Percentiles rank a stretch among this genome's conserved stretches.
Conservation (phyloP, 257 asterid genomes). For the Solanum gandarillasii region DNA sequence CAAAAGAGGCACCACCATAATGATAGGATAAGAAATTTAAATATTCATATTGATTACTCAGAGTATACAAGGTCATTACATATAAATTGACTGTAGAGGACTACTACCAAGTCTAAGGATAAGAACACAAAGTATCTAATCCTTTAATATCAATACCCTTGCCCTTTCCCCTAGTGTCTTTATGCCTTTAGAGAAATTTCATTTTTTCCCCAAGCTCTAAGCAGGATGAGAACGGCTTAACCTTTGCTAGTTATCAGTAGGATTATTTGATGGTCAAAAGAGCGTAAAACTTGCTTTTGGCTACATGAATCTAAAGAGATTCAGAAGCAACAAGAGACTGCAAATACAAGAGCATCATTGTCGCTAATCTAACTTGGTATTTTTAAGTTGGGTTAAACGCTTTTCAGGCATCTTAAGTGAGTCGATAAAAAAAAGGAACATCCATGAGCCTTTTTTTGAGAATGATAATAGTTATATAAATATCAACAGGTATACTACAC, state of each 20-base stretch:
- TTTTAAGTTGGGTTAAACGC: neutral
- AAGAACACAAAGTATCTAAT: neutral
- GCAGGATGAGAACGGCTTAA: neutral
- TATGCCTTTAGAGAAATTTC: neutral
- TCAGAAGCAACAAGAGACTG: neutral
- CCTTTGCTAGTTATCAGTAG: neutral
- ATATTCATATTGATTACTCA: neutral
- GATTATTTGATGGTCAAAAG: neutral
- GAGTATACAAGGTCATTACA: neutral
- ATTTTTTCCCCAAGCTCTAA: neutral
- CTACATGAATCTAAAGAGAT: neutral
- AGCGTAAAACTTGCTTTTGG: neutral
- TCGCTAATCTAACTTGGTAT: neutral
- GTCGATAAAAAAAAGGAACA: neutral
- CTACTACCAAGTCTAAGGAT: neutral
- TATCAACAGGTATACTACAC: neutral
- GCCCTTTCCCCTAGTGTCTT: neutral
- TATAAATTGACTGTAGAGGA: neutral
- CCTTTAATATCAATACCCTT: neutral
- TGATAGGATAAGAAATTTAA: neutral
- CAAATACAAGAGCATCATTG: neutral
- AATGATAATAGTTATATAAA: neutral
- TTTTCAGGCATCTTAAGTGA: neutral
- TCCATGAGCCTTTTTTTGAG: neutral
- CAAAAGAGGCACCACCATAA: neutral